A percentile compares a stretch with the other conserved stretches of the same genome.
phyloP scores from a whole-genome alignment of 331 rosid species.

The Ulmus americana region DNA sequence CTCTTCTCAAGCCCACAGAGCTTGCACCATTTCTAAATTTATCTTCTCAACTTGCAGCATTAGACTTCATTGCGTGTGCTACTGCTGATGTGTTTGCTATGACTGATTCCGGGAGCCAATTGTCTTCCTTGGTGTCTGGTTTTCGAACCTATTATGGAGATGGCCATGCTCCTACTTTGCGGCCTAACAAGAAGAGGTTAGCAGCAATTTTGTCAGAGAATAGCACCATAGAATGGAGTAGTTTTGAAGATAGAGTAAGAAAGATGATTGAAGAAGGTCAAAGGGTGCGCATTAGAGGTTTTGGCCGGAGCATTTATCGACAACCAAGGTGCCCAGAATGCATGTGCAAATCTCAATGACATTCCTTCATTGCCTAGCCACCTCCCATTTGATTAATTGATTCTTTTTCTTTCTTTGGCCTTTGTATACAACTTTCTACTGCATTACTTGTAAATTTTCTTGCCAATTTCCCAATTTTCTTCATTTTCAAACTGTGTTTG shows the following conservation, averaged over 20 bases:
- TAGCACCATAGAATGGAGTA: slow-evolving; percentile 55
- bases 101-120: slow-evolving; percentile 98
- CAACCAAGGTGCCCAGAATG: slow-evolving; percentile 71
- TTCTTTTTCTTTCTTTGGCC: not conserved
- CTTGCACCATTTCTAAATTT: slow-evolving; percentile 78
- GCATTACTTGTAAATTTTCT: not conserved
- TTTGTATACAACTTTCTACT: not conserved
- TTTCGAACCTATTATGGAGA: slow-evolving; percentile 69
- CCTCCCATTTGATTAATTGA: not conserved
- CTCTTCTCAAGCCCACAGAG: slow-evolving; percentile 58
- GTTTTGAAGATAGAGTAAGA: slow-evolving; percentile 57
- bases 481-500: not conserved
- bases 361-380: not conserved
- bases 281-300: slow-evolving; percentile 44
- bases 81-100: slow-evolving; percentile 89
- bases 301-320: slow-evolving; percentile 77
- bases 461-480: not conserved
- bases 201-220: slow-evolving; percentile 66
- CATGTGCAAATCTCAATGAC: slow-evolving; percentile 58
- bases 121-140: slow-evolving; percentile 89
- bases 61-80: slow-evolving; percentile 88
- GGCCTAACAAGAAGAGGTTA: slow-evolving; percentile 86
- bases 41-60: slow-evolving; percentile 91
- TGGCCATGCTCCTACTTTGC: slow-evolving; percentile 58
- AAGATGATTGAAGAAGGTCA: slow-evolving; percentile 89